Base-by-base conservation (phyloP, 2,329 filamentous ascomycete genomes). In the Nemania abortiva region DNA sequence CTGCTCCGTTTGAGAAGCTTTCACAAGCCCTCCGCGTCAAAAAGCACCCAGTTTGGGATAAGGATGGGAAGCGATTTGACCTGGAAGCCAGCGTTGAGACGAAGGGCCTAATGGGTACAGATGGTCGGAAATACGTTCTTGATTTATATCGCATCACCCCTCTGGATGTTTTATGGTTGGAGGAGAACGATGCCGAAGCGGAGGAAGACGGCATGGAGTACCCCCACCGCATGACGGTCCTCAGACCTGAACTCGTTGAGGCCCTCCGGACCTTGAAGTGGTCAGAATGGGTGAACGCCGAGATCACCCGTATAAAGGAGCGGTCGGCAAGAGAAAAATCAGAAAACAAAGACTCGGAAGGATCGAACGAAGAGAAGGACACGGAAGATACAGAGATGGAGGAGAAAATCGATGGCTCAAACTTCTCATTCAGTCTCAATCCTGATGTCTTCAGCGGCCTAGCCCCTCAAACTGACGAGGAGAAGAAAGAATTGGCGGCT, bases 1-100 rank as follows among this genome's bases (percentile, higher is more conserved):
- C 90, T 0, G 84, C 91, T 31, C 87, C 93, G 10, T 99, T 99
- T 76, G 90, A 93, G 78, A 94, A 97, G 84, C 88, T 99, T 37
- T 98, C 95, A 52, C 94, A 95, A 82, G 89, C 94, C 2, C 87
- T 98, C 76, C 92, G 92, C 74, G 92, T 98, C 68, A 98, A 98
- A 88, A 92, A 92, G 82, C 96, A 99, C 80, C 86, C 94, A 53
- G 97, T 99, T 3, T 99, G 96, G 96, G 96, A 99, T 82, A 98
- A 98, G 86, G 93, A 97, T 75, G 90, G 91, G 74, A 92, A 94
- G 82, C 90, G 92, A 70, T 94, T 97, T 76, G 94, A 98, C 70
- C 86, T 99, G 3, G 95, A 98, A 81, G 94, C 93, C 49, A 98
- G 95, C 76, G 95, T 99, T 15, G 96, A 99, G 82, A 99, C 96